Evolutionary conservation across 768 basidiomycete genomes (phyloP), one percentile per base, ranked within the genome.

Genomic region (Boletus vinaceobasis): DNA sequence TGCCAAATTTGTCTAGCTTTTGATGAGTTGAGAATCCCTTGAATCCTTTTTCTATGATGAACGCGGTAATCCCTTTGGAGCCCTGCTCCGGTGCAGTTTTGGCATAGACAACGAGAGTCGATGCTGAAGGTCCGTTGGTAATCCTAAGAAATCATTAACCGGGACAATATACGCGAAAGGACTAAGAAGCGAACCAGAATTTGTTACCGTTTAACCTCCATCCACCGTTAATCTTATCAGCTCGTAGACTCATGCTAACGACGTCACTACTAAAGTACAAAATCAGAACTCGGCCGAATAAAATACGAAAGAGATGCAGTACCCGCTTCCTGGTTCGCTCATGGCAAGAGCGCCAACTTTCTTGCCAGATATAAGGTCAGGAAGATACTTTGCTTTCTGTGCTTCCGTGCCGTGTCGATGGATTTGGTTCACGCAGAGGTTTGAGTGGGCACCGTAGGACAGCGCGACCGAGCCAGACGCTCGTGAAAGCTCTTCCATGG

Each of bases 1-100:
- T 98, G 1, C 95, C 95, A 65, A 97, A 86, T 70, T 98, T 98
- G 71, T 98, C 95, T 21, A 98, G 77, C 63, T 95, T 93, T 55
- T 88, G 90, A 60, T 88, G 87, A 0, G 91, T 89, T 7, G 91
- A 92, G 71, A 95, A 95, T 1, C 93, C 95, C 40, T 79, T 71
- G 68, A 88, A 93, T 7, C 74, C 85, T 43, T 82, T 87, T 73
- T 96, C 93, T 57, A 98, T 77, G 59, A 97, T 85, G 71, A 97
- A 97, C 0, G 94, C 83, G 0, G 94, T 96, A 59, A 97, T 93
- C 21, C 94, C 93, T 66, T 88, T 94, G 17, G 90, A 88, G 15
- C 84, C 86, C 60, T 82, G 82, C 39, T 84, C 75, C 0, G 89
- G 90, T 14, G 81, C 78, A 5, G 92, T 91, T 73, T 93, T 94